Evolutionary conservation across 176 grass and related monocot species (phyloP).

Genomic region (Lolium perenne): DNA sequence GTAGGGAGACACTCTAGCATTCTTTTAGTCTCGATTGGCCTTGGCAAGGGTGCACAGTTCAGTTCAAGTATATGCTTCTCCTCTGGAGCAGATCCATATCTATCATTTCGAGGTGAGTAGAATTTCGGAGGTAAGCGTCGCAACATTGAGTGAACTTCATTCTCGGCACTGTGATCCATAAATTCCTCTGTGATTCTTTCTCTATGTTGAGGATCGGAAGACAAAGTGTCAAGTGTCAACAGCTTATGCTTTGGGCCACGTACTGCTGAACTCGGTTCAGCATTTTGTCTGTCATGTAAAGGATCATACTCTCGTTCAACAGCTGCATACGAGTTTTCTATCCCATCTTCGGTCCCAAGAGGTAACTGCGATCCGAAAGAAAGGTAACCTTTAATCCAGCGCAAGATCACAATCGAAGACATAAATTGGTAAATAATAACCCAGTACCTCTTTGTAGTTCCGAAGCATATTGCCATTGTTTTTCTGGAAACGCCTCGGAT

Average conservation of each 20-base stretch:
- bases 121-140: conserved; percentile 52
- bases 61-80: conserved; percentile 37
- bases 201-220: conserved; percentile 32
- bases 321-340: conserved; percentile 34
- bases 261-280: conserved; percentile 39
- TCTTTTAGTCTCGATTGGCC: conserved; percentile 51
- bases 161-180: background rate
- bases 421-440: conserved; percentile 39
- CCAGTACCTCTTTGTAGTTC: conserved; percentile 58
- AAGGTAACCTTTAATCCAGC: conserved; percentile 22
- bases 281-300: conserved; percentile 24
- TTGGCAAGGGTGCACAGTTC: conserved; percentile 45
- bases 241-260: conserved; percentile 36
- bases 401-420: conserved; percentile 36
- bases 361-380: conserved; percentile 31
- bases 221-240: conserved; percentile 35
- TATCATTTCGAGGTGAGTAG: conserved; percentile 43
- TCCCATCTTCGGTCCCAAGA: background rate
- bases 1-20: conserved; percentile 73
- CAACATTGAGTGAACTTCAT: conserved; percentile 24
- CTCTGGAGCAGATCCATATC: conserved; percentile 3
- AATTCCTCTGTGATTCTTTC: conserved; percentile 44
- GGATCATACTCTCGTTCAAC: conserved; percentile 29
- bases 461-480: conserved; percentile 32
- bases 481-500: conserved; percentile 49